These are phyloP conservation scores for Neurospora sp. DNA, from an alignment of 495 filamentous ascomycete genomes.

Conservation along the genomic window DNA sequence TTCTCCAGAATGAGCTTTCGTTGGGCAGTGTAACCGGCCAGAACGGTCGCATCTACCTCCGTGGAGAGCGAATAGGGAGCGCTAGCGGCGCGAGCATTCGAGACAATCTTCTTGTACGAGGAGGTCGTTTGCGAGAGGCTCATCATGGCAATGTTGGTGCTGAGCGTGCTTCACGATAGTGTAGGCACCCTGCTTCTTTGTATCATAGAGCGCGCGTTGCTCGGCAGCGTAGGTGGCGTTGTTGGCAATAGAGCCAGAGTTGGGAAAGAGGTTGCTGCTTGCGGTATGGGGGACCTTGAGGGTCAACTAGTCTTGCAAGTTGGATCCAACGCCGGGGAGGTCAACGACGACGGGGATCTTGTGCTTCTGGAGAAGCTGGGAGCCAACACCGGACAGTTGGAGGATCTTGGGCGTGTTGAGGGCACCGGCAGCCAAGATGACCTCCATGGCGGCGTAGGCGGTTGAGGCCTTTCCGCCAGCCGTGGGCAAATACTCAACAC, in stretches of 20 bases:
- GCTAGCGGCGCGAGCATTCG: slow-evolving; percentile 18
- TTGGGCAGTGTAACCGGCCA: slow-evolving; percentile 24
- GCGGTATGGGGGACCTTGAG: slow-evolving; percentile 18
- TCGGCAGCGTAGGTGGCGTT: slow-evolving; percentile 36
- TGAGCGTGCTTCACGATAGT: slow-evolving; percentile 21
- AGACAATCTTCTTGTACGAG: slow-evolving; percentile 19
- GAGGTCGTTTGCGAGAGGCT: slow-evolving; percentile 23
- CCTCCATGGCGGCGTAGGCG: slow-evolving; percentile 36
- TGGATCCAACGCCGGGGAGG: slow-evolving; percentile 69
- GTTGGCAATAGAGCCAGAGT: slow-evolving; percentile 18
- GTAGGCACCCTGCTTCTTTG: slow-evolving; percentile 20
- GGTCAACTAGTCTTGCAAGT: slow-evolving; percentile 39
- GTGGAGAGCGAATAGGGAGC: slow-evolving; percentile 25
- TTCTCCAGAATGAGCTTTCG: slow-evolving; percentile 20
- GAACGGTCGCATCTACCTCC: slow-evolving; percentile 26
- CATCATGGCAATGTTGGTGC: slow-evolving; percentile 25
- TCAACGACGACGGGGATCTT: slow-evolving; percentile 59
- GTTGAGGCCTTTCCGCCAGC: slow-evolving; percentile 6
- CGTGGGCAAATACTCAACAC: slow-evolving; percentile 18
- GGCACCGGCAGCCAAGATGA: slow-evolving; percentile 48
- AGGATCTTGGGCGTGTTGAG: slow-evolving; percentile 49
- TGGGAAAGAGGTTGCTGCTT: slow-evolving; percentile 17
- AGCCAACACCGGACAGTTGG: slow-evolving; percentile 67
- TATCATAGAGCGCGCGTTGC: slow-evolving; percentile 32
- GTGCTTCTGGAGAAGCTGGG: slow-evolving; percentile 53